A percentile compares a stretch with the other conserved stretches of the same genome.
phyloP scores from a whole-genome alignment of 768 basidiomycete species.

The Tricholoma flavovirens region DNA sequence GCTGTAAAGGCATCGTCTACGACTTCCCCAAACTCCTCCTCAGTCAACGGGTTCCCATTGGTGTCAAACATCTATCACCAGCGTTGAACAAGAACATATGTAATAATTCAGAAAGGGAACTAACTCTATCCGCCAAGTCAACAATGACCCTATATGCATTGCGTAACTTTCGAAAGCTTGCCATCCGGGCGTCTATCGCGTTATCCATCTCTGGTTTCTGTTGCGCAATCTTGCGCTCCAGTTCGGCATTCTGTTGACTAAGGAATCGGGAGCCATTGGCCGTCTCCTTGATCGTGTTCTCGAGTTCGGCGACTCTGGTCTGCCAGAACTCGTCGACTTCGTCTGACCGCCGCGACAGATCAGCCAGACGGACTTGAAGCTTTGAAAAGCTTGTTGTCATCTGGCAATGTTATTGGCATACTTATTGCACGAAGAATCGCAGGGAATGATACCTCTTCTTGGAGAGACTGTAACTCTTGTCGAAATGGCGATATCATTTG shows the following conservation, averaged over 20 bases:
- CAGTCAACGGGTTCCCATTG: background rate
- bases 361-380: constrained; percentile 13
- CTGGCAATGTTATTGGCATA: background rate
- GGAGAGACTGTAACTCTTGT: constrained; percentile 14
- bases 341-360: constrained; percentile 8
- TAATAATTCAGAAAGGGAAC: background rate
- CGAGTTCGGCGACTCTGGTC: constrained; percentile 32
- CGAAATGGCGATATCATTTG: constrained; percentile 7
- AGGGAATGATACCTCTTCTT: constrained; percentile 20
- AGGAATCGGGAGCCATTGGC: constrained; percentile 22
- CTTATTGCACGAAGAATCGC: background rate
- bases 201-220: constrained; percentile 26
- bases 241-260: constrained; percentile 26
- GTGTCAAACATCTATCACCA: constrained; percentile 3
- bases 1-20: constrained; percentile 17
- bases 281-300: constrained; percentile 24
- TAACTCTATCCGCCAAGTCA: constrained; percentile 34
- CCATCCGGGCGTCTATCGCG: constrained; percentile 28
- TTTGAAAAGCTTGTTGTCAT: background rate
- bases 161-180: constrained; percentile 26
- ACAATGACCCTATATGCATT: constrained; percentile 35
- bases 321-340: constrained; percentile 11
- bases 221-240: constrained; percentile 23
- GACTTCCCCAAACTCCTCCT: constrained; percentile 20
- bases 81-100: constrained; percentile 3